Percentiles rank a stretch among this genome's conserved stretches.
Evolutionary conservation across 306 rosid genomes (phyloP).

Genomic region (Acacia melanoxylon): DNA sequence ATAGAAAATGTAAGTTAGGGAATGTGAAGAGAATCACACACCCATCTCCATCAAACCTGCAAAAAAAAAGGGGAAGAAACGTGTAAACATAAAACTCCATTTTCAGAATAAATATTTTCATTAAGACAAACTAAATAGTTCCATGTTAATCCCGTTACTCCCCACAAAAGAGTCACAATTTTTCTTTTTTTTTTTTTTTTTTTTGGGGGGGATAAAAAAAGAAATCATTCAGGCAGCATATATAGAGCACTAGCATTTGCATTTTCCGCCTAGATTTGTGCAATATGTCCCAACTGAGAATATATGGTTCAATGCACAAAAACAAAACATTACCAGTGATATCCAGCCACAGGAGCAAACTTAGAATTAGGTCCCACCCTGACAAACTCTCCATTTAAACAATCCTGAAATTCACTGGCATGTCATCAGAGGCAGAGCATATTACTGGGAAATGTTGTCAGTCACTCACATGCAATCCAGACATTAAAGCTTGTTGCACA

Average conservation of each 20-base stretch:
- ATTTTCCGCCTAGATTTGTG: constrained; percentile 13
- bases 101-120: constrained; percentile 9
- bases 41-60: constrained; percentile 99
- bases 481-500: background rate
- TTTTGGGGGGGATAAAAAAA: background rate
- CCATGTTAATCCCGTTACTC: constrained; percentile 5
- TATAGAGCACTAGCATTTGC: constrained; percentile 5
- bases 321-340: constrained; percentile 67
- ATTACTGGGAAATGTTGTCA: background rate
- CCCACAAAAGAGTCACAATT: background rate
- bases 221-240: background rate
- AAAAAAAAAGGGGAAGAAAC: constrained; percentile 33
- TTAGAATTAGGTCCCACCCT: constrained; percentile 92
- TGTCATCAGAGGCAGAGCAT: background rate
- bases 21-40: constrained; percentile 42
- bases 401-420: constrained; percentile 54
- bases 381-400: constrained; percentile 95
- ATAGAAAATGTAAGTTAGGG: constrained; percentile 23
- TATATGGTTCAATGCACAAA: background rate
- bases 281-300: background rate
- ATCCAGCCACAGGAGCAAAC: constrained; percentile 87
- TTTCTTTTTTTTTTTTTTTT: no score
- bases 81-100: constrained; percentile 33
- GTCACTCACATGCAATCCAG: background rate
- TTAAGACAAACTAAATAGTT: constrained; percentile 13